Conservation (phyloP, 148 eudicot genomes). For the Vaccinium darrowii region DNA sequence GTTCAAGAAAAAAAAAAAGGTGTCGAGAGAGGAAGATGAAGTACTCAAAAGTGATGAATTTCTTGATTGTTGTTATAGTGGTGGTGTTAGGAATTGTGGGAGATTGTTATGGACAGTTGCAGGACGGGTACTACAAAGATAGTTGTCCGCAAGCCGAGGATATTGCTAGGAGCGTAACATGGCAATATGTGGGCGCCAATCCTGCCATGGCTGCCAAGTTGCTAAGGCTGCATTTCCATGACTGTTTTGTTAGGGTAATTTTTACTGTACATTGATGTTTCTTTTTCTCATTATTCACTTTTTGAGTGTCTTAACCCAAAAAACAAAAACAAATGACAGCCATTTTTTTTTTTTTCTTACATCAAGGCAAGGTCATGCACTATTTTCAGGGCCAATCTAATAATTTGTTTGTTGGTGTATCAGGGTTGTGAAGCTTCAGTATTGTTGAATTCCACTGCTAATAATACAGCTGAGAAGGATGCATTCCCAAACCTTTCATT, state of each 20-base stretch:
- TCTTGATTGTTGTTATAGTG: not conserved
- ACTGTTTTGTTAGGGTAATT: slow-evolving; percentile 35
- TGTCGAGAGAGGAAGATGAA: not conserved
- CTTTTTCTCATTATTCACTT: no score
- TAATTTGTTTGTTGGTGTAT: not conserved
- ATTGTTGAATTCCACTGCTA: slow-evolving; percentile 18
- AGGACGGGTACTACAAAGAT: slow-evolving; percentile 9
- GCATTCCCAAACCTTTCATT: slow-evolving; percentile 28
- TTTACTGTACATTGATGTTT: no score
- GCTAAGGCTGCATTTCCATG: slow-evolving; percentile 38
- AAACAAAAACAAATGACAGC: not conserved
- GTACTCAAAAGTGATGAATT: not conserved
- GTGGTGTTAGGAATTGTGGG: not conserved
- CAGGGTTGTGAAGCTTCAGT: slow-evolving; percentile 41
- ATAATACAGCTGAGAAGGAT: slow-evolving; percentile 21
- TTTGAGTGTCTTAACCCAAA: no score
- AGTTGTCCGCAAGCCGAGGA: slow-evolving; percentile 24
- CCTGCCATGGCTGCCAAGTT: slow-evolving; percentile 32
- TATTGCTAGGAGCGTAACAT: slow-evolving; percentile 24
- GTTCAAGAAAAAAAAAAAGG: no score
- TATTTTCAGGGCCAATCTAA: not conserved
- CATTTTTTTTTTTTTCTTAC: no score
- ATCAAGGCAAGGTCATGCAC: no score
- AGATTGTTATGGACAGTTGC: not conserved
- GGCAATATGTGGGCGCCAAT: slow-evolving; percentile 19